A percentile compares a stretch with the other conserved stretches of the same genome.
These are phyloP conservation scores for Sideroxylon spinosum DNA, from an alignment of 179 eudicot species.

Conservation along the genomic window DNA sequence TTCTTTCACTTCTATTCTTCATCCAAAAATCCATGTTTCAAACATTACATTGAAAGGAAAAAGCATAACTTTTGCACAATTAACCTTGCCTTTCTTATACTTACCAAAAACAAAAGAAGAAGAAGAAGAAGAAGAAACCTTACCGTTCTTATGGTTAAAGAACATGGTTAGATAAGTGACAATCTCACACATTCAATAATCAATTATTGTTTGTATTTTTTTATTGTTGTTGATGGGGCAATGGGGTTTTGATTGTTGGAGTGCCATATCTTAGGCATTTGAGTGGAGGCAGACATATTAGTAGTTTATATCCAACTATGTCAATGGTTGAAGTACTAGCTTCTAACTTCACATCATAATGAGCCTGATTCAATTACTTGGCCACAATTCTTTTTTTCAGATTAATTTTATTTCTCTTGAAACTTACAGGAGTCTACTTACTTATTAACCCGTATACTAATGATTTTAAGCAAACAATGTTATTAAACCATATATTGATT, in stretches of 20 bases:
- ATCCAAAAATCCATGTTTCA: no score
- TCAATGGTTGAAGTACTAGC: not conserved
- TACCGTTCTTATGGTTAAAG: not conserved
- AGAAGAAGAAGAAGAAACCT: no score
- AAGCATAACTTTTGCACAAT: not conserved
- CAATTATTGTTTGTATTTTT: not conserved
- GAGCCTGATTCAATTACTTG: not conserved
- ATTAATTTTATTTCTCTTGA: not conserved
- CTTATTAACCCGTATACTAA: not conserved
- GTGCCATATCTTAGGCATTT: no score
- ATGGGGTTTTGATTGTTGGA: no score
- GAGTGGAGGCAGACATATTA: no score
- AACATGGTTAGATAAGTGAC: not conserved
- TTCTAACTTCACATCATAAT: not conserved
- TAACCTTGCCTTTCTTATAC: not conserved
- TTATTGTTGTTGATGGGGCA: no score
- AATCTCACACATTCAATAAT: not conserved
- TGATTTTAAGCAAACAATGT: constrained; percentile 61
- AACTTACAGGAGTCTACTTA: constrained; percentile 9
- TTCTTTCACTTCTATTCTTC: no score
- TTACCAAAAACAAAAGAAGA: no score
- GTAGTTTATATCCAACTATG: not conserved
- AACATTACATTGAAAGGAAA: not conserved
- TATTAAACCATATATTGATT: constrained; percentile 88
- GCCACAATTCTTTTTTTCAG: not conserved